phyloP scores from a whole-genome alignment of 139 green algal genomes.

The Coccomyxa sp. region DNA sequence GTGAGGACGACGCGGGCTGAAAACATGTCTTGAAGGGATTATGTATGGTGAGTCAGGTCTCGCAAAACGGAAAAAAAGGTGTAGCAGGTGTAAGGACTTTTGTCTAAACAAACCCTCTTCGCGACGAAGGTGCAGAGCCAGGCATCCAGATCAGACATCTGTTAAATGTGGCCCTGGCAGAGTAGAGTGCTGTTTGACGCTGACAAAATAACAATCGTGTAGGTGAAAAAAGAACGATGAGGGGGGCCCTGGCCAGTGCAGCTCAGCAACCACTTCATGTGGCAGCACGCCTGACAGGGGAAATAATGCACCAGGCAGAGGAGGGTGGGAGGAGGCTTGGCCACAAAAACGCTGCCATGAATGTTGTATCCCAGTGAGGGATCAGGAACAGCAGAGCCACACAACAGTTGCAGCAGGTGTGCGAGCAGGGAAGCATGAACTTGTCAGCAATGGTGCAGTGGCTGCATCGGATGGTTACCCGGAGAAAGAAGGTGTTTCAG shows the following conservation, averaged over 20 bases:
- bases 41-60: no score
- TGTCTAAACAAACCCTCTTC: no score
- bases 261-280: background rate
- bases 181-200: background rate
- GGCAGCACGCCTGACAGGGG: background rate
- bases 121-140: no score
- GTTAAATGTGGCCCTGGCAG: background rate
- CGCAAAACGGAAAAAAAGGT: no score
- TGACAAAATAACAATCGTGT: background rate
- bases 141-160: no score
- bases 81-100: no score
- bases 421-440: background rate
- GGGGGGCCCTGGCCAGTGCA: background rate
- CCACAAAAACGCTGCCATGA: background rate
- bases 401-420: background rate
- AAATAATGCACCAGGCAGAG: background rate
- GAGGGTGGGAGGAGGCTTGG: background rate
- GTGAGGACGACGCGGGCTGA: no score
- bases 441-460: background rate
- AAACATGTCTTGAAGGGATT: no score
- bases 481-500: background rate
- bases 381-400: background rate
- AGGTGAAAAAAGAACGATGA: background rate
- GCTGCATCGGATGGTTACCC: background rate
- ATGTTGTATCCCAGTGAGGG: background rate